Evolutionary conservation across 345 rosid species (phyloP), one percentile per base, ranked within the genome.

Genomic region (Hibiscus trionum): DNA sequence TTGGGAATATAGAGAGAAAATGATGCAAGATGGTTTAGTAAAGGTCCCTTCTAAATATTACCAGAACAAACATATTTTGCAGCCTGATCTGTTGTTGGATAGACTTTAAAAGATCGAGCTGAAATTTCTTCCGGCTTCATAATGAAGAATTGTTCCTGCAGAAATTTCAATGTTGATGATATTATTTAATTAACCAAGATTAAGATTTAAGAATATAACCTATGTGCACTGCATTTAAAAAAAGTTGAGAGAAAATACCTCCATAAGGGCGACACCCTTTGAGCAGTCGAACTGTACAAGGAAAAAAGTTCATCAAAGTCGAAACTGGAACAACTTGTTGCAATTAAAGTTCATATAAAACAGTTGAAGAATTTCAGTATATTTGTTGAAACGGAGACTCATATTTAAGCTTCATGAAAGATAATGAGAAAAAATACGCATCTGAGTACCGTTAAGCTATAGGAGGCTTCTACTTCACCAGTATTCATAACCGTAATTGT

Each of bases 401-500:
- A n/a, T 3, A 37, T 47, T 49, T 29, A 68, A 8, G 62, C 33
- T 29, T 31, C 57, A 53, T 16, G 35, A 63, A 8, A 53, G 46
- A 72, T 50, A 10, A 69, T 72, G 37, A 17, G 52, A 11, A 60
- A 15, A 44, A 8, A 10, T 14, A 26, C 46, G 6, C 2, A 24
- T 55, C 61, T 4, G 52, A 24, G 27, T 86, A 93, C 98, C 87
- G 91, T 87, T 83, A 95, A 86, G 85, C 97, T 88, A 74, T 90
- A 95, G 5, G 97, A 95, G 46, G 97, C 97, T 84, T 95, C 97
- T 61, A 92, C 84, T 82, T 88, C 90, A 82, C 99, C 97, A 1
- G 75, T 90, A 70, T 90, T 92, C 81, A 75, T 80, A 17, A 85
- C 83, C 42, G 93, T 84, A 72, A 95, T 84, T 69, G 89, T 82